phyloP scores from a whole-genome alignment of 345 rosid genomes.

The Physaria fendleri region DNA sequence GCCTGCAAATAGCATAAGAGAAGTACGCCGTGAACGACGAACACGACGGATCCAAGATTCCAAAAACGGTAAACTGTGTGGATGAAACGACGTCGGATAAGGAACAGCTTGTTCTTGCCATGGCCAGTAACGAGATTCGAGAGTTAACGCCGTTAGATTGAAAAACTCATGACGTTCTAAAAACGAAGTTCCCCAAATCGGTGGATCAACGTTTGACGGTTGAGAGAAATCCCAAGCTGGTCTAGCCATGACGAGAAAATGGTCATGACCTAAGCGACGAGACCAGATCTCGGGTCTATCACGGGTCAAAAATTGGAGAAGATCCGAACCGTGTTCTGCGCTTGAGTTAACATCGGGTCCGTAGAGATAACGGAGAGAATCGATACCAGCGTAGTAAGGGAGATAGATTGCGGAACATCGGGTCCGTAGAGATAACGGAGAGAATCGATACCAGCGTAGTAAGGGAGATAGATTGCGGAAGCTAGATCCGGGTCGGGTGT shows the following conservation, averaged over 20 bases:
- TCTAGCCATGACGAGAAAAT: constrained; percentile 80
- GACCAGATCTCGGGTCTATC: constrained; percentile 56
- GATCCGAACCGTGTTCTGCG: constrained; percentile 59
- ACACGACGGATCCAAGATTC: constrained; percentile 68
- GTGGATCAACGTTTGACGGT: constrained; percentile 57
- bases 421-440: constrained; percentile 71
- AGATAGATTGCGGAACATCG: constrained; percentile 59
- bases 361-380: no score
- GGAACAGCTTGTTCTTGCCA: constrained; percentile 96
- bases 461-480: constrained; percentile 68
- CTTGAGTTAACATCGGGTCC: constrained; percentile 67
- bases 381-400: no score
- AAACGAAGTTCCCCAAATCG: constrained; percentile 91
- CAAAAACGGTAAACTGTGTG: constrained; percentile 46
- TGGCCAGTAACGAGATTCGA: constrained; percentile 65
- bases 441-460: constrained; percentile 73
- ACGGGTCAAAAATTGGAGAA: constrained; percentile 39
- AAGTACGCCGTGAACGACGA: constrained; percentile 42
- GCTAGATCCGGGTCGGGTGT: constrained; percentile 68
- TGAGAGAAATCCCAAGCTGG: constrained; percentile 98
- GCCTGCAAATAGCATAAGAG: constrained; percentile 74
- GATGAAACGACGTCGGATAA: constrained; percentile 86
- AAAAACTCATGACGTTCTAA: constrained; percentile 69
- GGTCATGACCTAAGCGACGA: constrained; percentile 56
- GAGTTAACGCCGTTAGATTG: constrained; percentile 65